These are phyloP conservation scores for Strobilomyces confusus DNA, from an alignment of 768 basidiomycete species.

Conservation along the genomic window DNA sequence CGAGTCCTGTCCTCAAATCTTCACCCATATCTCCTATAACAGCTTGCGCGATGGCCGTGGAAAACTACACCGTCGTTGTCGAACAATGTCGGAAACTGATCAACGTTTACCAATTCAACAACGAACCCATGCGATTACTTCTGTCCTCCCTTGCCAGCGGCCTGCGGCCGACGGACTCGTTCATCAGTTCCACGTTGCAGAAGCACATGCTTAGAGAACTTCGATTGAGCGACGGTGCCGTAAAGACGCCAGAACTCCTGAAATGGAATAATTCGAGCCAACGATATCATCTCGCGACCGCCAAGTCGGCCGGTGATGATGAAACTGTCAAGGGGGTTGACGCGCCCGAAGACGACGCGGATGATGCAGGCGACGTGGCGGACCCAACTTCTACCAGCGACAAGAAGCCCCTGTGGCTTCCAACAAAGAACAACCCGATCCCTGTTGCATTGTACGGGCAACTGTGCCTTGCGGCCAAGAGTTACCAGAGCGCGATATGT, in stretches of 20 bases:
- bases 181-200: constrained; percentile 74
- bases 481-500: constrained; percentile 92
- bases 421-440: constrained; percentile 67
- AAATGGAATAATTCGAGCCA: constrained; percentile 60
- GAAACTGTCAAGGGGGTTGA: constrained; percentile 15
- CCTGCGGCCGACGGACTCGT: constrained; percentile 63
- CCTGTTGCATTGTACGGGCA: constrained; percentile 76
- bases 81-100: constrained; percentile 78
- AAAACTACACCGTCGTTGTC: constrained; percentile 55
- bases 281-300: constrained; percentile 47
- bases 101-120: constrained; percentile 76
- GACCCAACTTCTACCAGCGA: constrained; percentile 16
- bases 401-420: constrained; percentile 38
- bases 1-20: not conserved
- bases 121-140: constrained; percentile 79
- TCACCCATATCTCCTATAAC: constrained; percentile 1
- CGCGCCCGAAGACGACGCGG: constrained; percentile 33
- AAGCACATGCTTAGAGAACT: constrained; percentile 84
- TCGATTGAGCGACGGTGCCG: constrained; percentile 60
- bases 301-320: constrained; percentile 19
- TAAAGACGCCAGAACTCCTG: constrained; percentile 55
- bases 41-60: constrained; percentile 72
- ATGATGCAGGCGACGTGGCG: constrained; percentile 23
- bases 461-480: constrained; percentile 77
- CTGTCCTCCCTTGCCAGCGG: constrained; percentile 72